A percentile compares a stretch with the other conserved stretches of the same genome.
These are phyloP conservation scores for Colletotrichum sidae DNA, from an alignment of 2,329 filamentous ascomycete genomes.

Conservation along the genomic window DNA sequence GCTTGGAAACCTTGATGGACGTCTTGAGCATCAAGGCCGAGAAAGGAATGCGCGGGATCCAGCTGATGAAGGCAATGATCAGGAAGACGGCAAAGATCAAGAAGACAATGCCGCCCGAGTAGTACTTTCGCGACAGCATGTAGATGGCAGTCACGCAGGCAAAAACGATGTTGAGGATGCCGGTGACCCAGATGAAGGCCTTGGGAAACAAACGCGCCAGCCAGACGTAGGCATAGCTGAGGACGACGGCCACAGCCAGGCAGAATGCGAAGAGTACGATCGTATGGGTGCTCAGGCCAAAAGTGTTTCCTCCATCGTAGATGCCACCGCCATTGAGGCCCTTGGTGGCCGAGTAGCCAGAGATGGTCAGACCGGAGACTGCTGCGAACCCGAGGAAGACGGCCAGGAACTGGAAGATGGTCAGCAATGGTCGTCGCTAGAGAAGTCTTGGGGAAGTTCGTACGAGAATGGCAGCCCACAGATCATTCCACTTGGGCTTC, in stretches of 20 bases:
- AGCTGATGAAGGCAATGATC: conserved; percentile 85
- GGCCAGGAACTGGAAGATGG: conserved; percentile 67
- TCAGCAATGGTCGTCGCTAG: conserved; percentile 36
- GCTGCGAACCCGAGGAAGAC: conserved; percentile 80
- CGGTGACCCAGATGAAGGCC: conserved; percentile 92
- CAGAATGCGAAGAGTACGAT: conserved; percentile 87
- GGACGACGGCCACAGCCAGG: conserved; percentile 76
- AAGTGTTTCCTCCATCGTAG: conserved; percentile 75
- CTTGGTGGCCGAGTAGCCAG: conserved; percentile 76
- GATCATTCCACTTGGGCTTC: conserved; percentile 88
- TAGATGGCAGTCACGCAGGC: conserved; percentile 89
- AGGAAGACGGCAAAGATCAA: conserved; percentile 84
- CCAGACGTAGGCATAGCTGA: conserved; percentile 83
- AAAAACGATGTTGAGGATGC: conserved; percentile 86
- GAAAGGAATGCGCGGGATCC: conserved; percentile 92
- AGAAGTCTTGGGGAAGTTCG: conserved; percentile 45
- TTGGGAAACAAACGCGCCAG: conserved; percentile 83
- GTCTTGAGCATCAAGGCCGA: conserved; percentile 90
- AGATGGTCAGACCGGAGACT: conserved; percentile 80
- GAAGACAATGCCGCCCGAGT: conserved; percentile 88
- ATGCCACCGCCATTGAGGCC: conserved; percentile 77
- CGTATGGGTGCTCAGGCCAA: conserved; percentile 82
- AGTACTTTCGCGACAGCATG: conserved; percentile 82
- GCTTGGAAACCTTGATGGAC: conserved; percentile 85
- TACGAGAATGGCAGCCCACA: conserved; percentile 87